Evolutionary conservation across 352 stramenopile species (phyloP).

Genomic region (Phytophthora parvispora): DNA sequence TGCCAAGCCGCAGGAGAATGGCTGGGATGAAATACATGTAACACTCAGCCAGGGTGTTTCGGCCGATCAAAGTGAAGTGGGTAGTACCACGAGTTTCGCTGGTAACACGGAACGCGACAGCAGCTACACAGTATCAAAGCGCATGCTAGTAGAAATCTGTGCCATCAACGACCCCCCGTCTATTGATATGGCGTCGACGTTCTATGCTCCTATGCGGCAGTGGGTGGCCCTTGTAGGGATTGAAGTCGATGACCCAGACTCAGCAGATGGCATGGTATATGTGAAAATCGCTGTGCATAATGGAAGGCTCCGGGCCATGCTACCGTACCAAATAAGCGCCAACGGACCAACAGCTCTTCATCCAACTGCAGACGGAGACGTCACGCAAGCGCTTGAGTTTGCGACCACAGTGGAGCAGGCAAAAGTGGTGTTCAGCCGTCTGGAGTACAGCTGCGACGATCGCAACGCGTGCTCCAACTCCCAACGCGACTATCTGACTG

Average conservation of each 20-base stretch:
- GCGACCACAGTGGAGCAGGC: slow-evolving; percentile 27
- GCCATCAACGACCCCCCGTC: slow-evolving; percentile 57
- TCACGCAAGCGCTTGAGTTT: slow-evolving; percentile 44
- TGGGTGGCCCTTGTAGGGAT: slow-evolving; percentile 42
- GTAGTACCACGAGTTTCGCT: neutral
- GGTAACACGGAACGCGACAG: slow-evolving; percentile 14
- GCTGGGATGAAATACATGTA: slow-evolving; percentile 51
- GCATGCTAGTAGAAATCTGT: slow-evolving; percentile 50
- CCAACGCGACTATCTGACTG: slow-evolving; percentile 42
- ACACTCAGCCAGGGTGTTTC: slow-evolving; percentile 39
- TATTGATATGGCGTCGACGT: slow-evolving; percentile 34
- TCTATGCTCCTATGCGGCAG: slow-evolving; percentile 36
- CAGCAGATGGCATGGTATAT: slow-evolving; percentile 49
- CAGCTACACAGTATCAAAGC: slow-evolving; percentile 42
- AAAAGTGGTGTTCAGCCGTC: slow-evolving; percentile 26
- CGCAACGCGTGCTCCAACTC: slow-evolving; percentile 36
- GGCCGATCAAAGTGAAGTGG: neutral
- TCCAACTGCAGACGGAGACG: slow-evolving; percentile 6
- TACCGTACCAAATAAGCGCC: neutral
- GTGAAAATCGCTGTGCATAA: slow-evolving; percentile 45
- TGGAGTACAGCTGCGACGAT: slow-evolving; percentile 52
- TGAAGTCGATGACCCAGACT: slow-evolving; percentile 53
- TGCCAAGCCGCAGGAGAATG: slow-evolving; percentile 31
- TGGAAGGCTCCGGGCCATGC: slow-evolving; percentile 41
- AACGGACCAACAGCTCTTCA: slow-evolving; percentile 13